Conservation (phyloP, 208 protist species). For the Phytomonas sp. region DNA sequence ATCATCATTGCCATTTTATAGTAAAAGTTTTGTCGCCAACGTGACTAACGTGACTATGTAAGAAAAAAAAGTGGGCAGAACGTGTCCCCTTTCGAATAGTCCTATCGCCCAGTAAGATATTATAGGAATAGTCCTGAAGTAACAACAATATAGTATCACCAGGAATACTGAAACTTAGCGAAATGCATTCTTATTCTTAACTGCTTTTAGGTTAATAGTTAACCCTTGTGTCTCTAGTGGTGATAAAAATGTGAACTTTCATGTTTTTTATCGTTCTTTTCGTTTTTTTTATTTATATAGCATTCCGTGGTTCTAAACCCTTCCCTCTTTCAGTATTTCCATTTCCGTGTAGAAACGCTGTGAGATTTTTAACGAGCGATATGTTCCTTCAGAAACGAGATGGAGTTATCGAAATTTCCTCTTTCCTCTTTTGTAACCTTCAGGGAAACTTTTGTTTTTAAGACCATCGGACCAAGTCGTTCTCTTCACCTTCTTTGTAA, state of each 20-base stretch:
- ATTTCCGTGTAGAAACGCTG: background rate
- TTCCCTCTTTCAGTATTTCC: background rate
- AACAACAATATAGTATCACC: background rate
- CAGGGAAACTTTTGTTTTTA: background rate
- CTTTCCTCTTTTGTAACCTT: background rate
- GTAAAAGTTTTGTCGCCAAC: background rate
- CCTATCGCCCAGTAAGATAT: background rate
- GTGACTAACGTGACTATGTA: background rate
- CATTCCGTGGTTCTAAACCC: conserved; percentile 4
- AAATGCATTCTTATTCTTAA: background rate
- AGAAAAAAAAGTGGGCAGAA: background rate
- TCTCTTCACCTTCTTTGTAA: no score
- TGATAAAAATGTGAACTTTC: conserved; percentile 11
- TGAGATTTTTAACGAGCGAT: background rate
- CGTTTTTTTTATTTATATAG: background rate
- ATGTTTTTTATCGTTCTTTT: conserved; percentile 13
- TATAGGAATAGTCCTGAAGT: background rate
- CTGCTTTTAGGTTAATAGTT: background rate
- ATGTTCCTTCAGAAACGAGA: background rate
- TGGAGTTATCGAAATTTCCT: background rate
- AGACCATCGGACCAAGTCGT: background rate
- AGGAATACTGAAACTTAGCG: background rate
- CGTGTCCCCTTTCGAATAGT: background rate
- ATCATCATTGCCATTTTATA: background rate
- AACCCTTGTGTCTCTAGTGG: conserved; percentile 1